These are phyloP conservation scores for Sarocladium kiliense DNA, from an alignment of 2,329 filamentous ascomycete genomes.

Conservation along the genomic window DNA sequence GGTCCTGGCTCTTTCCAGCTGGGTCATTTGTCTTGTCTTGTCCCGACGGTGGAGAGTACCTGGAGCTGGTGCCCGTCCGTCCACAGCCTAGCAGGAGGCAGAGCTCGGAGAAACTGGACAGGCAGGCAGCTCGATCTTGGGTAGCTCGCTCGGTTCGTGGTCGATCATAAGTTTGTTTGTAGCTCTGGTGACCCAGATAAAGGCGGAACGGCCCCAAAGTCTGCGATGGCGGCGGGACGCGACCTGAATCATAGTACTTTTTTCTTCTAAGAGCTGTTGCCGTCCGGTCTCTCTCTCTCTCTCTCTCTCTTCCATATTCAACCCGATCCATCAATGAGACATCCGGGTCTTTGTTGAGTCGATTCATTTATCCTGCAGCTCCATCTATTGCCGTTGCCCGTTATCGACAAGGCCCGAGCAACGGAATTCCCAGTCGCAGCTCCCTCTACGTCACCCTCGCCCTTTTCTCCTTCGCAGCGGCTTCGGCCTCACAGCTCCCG, in stretches of 20 bases:
- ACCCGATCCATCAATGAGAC: background rate
- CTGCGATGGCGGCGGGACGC: background rate
- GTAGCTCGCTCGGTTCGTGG: no score
- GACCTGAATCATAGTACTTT: background rate
- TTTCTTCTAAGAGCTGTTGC: background rate
- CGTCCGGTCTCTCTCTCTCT: background rate
- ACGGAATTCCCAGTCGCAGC: background rate
- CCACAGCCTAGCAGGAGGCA: no score
- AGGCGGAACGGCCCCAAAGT: slow-evolving; percentile 2
- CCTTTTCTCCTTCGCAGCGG: background rate
- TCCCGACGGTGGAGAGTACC: no score
- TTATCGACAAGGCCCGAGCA: background rate
- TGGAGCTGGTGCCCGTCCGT: no score
- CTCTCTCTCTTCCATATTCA: background rate
- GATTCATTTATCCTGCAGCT: background rate
- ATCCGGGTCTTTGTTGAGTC: background rate
- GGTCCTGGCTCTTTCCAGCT: no score
- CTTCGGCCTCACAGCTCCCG: background rate
- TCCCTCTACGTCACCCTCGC: background rate
- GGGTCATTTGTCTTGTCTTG: no score
- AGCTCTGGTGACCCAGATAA: background rate
- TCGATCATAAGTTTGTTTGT: no score
- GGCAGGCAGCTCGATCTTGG: no score
- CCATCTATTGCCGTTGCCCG: slow-evolving; percentile 2
- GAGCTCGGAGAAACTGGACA: no score